Evolutionary conservation across 306 rosid species (phyloP).

Genomic region (Cucumis hystrix): DNA sequence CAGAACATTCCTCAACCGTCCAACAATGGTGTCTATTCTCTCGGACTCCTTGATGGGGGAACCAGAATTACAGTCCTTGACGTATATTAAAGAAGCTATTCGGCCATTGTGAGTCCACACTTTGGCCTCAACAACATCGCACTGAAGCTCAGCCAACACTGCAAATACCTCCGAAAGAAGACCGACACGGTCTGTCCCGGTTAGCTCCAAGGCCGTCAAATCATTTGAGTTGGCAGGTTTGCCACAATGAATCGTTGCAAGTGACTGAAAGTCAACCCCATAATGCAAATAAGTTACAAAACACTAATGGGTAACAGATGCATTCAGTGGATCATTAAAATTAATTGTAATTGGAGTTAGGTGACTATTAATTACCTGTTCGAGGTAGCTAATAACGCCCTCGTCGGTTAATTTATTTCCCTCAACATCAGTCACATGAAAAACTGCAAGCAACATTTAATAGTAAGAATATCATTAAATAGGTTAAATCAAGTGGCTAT

Average conservation of each 20-base stretch:
- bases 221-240: constrained; percentile 26
- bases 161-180: constrained; percentile 92
- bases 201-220: constrained; percentile 61
- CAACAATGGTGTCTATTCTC: constrained; percentile 47
- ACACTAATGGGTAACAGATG: not conserved
- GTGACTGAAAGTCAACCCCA: constrained; percentile 36
- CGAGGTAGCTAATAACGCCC: constrained; percentile 57
- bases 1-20: constrained; percentile 64
- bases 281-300: not conserved
- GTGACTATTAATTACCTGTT: constrained; percentile 45
- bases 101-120: constrained; percentile 97
- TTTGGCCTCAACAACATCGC: constrained; percentile 83
- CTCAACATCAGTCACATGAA: constrained; percentile 70
- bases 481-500: not conserved
- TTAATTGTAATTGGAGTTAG: not conserved
- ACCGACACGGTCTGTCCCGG: constrained; percentile 85
- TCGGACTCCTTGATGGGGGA: constrained; percentile 57
- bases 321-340: not conserved
- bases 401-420: constrained; percentile 75
- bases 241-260: constrained; percentile 44
- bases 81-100: constrained; percentile 61
- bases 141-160: constrained; percentile 67
- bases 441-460: constrained; percentile 34
- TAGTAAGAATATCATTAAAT: not conserved
- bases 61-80: constrained; percentile 57